phyloP scores from a whole-genome alignment of 2,329 filamentous ascomycete genomes.

The Gaeumannomyces sp. region DNA sequence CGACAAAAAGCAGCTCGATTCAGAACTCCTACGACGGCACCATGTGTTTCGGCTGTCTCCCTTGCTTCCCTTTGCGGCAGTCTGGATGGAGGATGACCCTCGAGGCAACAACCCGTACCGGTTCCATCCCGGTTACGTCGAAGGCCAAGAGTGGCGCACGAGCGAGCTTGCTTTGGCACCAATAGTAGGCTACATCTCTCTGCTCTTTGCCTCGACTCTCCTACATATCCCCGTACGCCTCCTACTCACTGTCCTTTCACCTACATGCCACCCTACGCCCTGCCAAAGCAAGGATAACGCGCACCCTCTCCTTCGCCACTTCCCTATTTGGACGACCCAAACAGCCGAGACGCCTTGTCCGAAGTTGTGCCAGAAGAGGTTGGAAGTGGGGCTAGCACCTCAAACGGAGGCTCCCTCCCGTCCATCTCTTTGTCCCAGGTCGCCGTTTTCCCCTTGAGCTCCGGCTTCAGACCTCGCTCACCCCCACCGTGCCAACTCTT shows the following conservation, averaged over 20 bases:
- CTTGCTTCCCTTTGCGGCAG: constrained; percentile 35
- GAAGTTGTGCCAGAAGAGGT: not conserved
- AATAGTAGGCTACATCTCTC: constrained; percentile 9
- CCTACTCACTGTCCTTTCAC: not conserved
- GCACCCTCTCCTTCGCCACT: not conserved
- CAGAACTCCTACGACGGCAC: not conserved
- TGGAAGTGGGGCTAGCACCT: not conserved
- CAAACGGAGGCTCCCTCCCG: too few species aligned
- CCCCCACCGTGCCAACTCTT: not conserved
- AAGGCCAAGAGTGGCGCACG: constrained; percentile 32
- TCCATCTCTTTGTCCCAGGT: not conserved
- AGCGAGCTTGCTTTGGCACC: constrained; percentile 9
- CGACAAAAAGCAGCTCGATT: not conserved
- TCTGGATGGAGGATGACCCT: constrained; percentile 19
- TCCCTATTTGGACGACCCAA: not conserved
- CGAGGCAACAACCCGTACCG: constrained; percentile 9
- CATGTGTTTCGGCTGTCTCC: constrained; percentile 32
- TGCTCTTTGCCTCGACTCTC: constrained; percentile 7
- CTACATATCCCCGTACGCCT: constrained; percentile 7
- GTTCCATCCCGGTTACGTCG: constrained; percentile 20
- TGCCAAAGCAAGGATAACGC: not conserved
- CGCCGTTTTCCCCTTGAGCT: too few species aligned
- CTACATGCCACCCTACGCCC: too few species aligned
- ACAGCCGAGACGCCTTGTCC: not conserved
- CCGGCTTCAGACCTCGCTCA: too few species aligned